Percentiles rank a stretch among this genome's conserved stretches.
phyloP scores from a whole-genome alignment of 176 grass and related monocot species.

The Stipa capillata region DNA sequence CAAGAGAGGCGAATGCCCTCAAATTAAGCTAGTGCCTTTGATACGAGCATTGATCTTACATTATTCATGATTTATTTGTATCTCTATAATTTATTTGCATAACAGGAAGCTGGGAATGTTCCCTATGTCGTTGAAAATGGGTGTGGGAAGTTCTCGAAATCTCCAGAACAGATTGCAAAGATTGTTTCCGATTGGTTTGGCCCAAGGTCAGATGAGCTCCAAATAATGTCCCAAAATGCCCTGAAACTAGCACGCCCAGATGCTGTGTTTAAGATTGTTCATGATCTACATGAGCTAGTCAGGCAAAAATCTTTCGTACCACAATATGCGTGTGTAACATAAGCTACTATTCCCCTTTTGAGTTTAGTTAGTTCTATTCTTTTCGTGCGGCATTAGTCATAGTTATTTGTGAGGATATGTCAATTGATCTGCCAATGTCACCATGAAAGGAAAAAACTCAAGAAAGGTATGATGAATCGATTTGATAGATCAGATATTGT shows the following conservation, averaged over 20 bases:
- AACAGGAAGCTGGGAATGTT: conserved; percentile 96
- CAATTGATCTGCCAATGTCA: conserved; percentile 22
- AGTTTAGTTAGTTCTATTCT: not conserved
- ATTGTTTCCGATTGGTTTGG: conserved; percentile 82
- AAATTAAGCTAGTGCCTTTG: not conserved
- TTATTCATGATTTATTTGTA: not conserved
- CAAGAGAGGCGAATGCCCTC: not conserved
- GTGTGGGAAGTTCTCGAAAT: conserved; percentile 93
- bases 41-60: not conserved
- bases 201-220: conserved; percentile 66
- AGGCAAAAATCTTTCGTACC: conserved; percentile 59
- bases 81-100: not conserved
- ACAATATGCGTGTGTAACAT: conserved; percentile 54
- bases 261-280: conserved; percentile 94
- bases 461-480: not conserved
- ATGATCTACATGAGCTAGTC: conserved; percentile 90
- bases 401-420: conserved; percentile 30
- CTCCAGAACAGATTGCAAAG: conserved; percentile 74
- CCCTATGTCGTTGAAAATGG: conserved; percentile 97
- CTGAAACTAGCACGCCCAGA: conserved; percentile 76
- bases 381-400: conserved; percentile 29
- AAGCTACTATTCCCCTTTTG: not conserved
- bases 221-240: conserved; percentile 75
- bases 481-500: not conserved
- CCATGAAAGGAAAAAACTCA: not conserved